These are phyloP conservation scores for Trichoderma oligosporum DNA, from an alignment of 2,329 filamentous ascomycete species.

Conservation along the genomic window DNA sequence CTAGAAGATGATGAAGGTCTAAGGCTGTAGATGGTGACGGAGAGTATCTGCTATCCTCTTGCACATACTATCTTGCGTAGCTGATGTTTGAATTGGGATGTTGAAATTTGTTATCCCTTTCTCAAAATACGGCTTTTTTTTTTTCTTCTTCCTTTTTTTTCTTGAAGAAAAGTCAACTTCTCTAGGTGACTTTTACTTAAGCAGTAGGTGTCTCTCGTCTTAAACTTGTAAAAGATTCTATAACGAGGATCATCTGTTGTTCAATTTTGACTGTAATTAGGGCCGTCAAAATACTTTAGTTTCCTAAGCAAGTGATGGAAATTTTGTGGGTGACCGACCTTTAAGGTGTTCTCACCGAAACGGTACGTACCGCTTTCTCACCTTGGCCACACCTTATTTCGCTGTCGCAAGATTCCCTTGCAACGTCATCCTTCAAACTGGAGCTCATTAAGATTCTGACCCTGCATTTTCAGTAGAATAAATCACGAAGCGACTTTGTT, in stretches of 20 bases:
- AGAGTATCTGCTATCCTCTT: no score
- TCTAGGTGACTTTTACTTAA: neutral
- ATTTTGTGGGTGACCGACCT: neutral
- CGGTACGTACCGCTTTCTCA: conserved; percentile 15
- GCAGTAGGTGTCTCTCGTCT: neutral
- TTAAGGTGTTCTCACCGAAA: conserved; percentile 4
- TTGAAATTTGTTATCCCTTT: no score
- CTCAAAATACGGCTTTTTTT: no score
- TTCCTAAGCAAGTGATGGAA: no score
- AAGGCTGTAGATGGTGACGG: neutral
- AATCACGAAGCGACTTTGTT: no score
- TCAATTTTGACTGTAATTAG: neutral
- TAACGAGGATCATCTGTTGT: neutral
- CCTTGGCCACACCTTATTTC: conserved; percentile 16
- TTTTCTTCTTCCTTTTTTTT: no score
- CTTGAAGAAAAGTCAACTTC: no score
- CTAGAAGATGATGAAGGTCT: neutral
- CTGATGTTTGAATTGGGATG: neutral
- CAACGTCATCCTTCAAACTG: conserved; percentile 19
- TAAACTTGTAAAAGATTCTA: neutral
- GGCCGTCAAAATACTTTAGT: neutral
- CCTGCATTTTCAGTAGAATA: no score
- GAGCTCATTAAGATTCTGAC: neutral
- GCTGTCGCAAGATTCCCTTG: conserved; percentile 10
- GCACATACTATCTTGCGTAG: neutral